Evolutionary conservation across 306 rosid genomes (phyloP), one percentile per base, ranked within the genome.

Genomic region (Medicago lupulina): DNA sequence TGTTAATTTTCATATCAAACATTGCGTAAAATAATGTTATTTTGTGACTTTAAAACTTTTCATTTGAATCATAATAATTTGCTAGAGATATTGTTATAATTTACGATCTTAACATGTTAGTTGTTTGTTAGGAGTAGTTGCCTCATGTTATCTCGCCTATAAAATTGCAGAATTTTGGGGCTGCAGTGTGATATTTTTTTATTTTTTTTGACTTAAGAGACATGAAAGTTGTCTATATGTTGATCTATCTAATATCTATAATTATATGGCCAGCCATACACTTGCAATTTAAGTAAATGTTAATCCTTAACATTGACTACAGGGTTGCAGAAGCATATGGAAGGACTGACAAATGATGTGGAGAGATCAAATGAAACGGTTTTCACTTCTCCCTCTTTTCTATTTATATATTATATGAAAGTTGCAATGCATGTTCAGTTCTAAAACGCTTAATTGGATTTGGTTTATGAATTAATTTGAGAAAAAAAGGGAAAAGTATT

Each of bases 301-400:
- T 71, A 59, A 76, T 62, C 19, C 36, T 69, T 79, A 47, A 43
- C 74, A 61, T 68, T 50, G 39, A 59, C 67, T 86, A 55, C 88
- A 94, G 98, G 90, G 51, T 80, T 92, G 82, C 87, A 83, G 88
- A 87, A 85, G 62, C 93, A 88, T 74, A 84, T 90, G 95, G 96
- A 88, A 46, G 96, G 94, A 78, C 84, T 92, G 82, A 83, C 96
- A 40, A 90, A 94, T 86, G 97, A 94, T 49, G 97, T 86, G 64
- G 97, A 92, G 78, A 87, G 96, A 89, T 94, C 97, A 61, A 88
- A 90, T 68, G 96, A 94, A 92, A 87, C 82, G 97, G 98, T 94
- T 53, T 40, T 58, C 36, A 62, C 76, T 44, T 60, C 60, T 68
- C 44, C 49, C 70, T 3, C 25, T 25, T 38, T 50, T 67, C 44